phyloP scores from a whole-genome alignment of 2,329 filamentous ascomycete species.

The Coniochaeta sp. region DNA sequence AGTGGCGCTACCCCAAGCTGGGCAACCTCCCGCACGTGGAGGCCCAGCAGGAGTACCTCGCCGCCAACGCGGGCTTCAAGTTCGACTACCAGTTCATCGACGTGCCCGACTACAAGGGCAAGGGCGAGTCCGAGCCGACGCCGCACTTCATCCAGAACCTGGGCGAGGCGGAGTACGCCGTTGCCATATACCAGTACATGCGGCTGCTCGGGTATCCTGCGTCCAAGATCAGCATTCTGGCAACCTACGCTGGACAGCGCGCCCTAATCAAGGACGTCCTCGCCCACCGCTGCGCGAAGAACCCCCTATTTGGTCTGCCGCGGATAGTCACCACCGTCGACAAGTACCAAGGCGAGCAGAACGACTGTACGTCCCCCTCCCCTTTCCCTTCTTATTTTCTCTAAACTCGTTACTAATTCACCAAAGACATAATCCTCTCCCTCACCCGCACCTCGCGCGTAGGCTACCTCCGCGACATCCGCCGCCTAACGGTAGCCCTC shows the following conservation, averaged over 20 bases:
- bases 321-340: slow-evolving; percentile 91
- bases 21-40: slow-evolving; percentile 73
- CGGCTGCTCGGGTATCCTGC: slow-evolving; percentile 87
- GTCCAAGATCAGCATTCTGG: slow-evolving; percentile 75
- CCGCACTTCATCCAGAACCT: slow-evolving; percentile 96
- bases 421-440: slow-evolving; percentile 80
- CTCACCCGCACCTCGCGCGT: slow-evolving; percentile 82
- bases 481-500: slow-evolving; percentile 87
- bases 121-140: slow-evolving; percentile 80
- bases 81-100: slow-evolving; percentile 97
- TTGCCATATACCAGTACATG: slow-evolving; percentile 97
- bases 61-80: slow-evolving; percentile 84
- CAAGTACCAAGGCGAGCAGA: slow-evolving; percentile 98
- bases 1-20: slow-evolving; percentile 82
- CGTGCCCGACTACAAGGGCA: slow-evolving; percentile 85
- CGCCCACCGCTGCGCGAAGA: slow-evolving; percentile 72
- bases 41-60: slow-evolving; percentile 61
- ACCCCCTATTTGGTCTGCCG: slow-evolving; percentile 80
- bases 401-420: slow-evolving; percentile 4
- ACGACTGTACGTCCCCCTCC: slow-evolving; percentile 90
- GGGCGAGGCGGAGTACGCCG: slow-evolving; percentile 93
- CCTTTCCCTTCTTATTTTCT: neutral
- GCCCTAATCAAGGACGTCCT: slow-evolving; percentile 86
- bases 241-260: slow-evolving; percentile 88
- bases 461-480: slow-evolving; percentile 88